Evolutionary conservation across 2,329 filamentous ascomycete genomes (phyloP).

Genomic region (Pestalotiopsis sp.): DNA sequence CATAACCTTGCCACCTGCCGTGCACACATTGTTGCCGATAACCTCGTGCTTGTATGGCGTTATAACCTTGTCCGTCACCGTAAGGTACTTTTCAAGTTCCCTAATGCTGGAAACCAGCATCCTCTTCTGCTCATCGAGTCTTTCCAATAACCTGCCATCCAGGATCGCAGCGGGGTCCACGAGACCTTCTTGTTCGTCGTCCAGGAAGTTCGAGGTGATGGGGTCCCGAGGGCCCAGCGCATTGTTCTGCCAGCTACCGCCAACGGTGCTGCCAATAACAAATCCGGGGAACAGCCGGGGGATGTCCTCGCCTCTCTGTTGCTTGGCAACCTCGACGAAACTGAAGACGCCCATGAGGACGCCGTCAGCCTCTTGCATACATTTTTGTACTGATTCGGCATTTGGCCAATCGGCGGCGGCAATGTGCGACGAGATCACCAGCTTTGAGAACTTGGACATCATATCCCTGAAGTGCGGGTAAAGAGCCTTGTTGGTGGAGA

Average conservation of each 20-base stretch:
- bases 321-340: conserved; percentile 92
- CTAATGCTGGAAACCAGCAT: conserved; percentile 84
- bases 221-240: conserved; percentile 66
- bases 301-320: conserved; percentile 91
- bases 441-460: conserved; percentile 99
- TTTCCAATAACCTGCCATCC: conserved; percentile 76
- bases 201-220: conserved; percentile 80
- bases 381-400: conserved; percentile 91
- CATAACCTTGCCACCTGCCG: conserved; percentile 75
- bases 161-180: conserved; percentile 73
- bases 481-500: conserved; percentile 94
- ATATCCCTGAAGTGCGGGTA: conserved; percentile 98
- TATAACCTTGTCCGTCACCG: conserved; percentile 78
- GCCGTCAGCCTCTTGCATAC: conserved; percentile 94
- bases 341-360: conserved; percentile 92
- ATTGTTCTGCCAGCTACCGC: conserved; percentile 87
- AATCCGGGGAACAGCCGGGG: conserved; percentile 93
- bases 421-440: conserved; percentile 97
- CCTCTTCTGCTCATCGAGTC: conserved; percentile 82
- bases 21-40: conserved; percentile 81
- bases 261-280: conserved; percentile 78
- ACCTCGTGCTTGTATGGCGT: conserved; percentile 76
- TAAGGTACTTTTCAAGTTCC: conserved; percentile 82
- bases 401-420: conserved; percentile 95
- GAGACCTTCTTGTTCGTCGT: conserved; percentile 71